phyloP scores from a whole-genome alignment of 768 basidiomycete genomes.

The Amanita polypyramis region DNA sequence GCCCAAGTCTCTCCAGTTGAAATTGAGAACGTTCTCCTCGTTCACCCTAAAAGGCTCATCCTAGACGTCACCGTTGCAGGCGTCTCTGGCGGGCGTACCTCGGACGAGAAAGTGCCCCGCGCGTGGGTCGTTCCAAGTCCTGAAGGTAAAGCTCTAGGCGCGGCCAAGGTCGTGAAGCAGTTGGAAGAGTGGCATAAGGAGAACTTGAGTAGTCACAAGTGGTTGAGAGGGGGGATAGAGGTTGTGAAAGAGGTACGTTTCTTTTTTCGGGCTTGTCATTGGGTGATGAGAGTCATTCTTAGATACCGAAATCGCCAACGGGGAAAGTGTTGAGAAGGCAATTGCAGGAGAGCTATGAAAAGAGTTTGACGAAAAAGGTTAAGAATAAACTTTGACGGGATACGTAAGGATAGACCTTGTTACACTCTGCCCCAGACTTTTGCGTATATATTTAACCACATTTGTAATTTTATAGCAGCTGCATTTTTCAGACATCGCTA shows the following conservation, averaged over 20 bases:
- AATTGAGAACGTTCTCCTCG: conserved; percentile 59
- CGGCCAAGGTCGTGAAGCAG: conserved; percentile 25
- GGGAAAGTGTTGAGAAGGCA: conserved; percentile 60
- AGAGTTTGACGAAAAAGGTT: conserved; percentile 12
- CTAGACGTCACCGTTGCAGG: conserved; percentile 67
- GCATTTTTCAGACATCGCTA: no score
- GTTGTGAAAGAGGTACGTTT: conserved; percentile 44
- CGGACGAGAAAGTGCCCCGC: conserved; percentile 64
- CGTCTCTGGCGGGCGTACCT: conserved; percentile 57
- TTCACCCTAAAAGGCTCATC: conserved; percentile 51
- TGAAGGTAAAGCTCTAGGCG: conserved; percentile 40
- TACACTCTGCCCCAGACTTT: no score
- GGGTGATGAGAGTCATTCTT: not conserved
- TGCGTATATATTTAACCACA: no score
- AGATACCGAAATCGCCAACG: conserved; percentile 70
- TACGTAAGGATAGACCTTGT: no score
- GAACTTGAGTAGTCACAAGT: conserved; percentile 66
- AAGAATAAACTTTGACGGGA: conserved; percentile 22
- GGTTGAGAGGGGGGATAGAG: conserved; percentile 67
- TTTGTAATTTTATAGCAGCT: no score
- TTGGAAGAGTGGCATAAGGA: conserved; percentile 53
- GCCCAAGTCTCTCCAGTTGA: conserved; percentile 74
- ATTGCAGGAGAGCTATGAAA: conserved; percentile 50
- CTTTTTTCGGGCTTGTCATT: conserved; percentile 3
- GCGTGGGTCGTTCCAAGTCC: conserved; percentile 70